Conservation (phyloP, 116 monocot genomes). For the Iris pallida region DNA sequence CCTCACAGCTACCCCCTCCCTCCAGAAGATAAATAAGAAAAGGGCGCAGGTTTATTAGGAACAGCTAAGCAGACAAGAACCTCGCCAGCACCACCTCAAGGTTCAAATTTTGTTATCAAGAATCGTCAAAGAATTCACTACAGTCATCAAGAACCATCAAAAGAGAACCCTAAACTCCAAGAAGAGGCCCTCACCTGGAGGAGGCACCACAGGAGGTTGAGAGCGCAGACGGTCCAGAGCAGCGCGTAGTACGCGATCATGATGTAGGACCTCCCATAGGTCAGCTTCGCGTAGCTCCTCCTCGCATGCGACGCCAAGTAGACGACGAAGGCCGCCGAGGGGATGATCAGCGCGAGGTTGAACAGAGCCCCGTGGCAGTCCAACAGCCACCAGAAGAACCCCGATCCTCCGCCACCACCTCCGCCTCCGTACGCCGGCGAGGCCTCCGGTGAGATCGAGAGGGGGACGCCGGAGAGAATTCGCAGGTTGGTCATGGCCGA, state of each 20-base stretch:
- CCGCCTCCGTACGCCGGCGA: constrained; percentile 4
- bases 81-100: too few relatives aligned
- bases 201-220: constrained; percentile 89
- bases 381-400: constrained; percentile 34
- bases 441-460: constrained; percentile 27
- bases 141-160: too few relatives aligned
- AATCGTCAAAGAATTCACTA: too few relatives aligned
- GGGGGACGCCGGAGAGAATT: constrained; percentile 7
- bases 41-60: too few relatives aligned
- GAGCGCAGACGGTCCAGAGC: constrained; percentile 73
- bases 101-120: too few relatives aligned
- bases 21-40: too few relatives aligned
- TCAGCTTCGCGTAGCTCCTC: constrained; percentile 67
- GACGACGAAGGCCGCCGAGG: constrained; percentile 61
- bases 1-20: too few relatives aligned
- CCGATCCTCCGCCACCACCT: constrained; percentile 1
- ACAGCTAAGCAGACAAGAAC: too few relatives aligned
- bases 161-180: too few relatives aligned
- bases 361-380: constrained; percentile 65
- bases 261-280: constrained; percentile 74
- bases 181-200: constrained; percentile 46
- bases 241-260: constrained; percentile 84
- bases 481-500: constrained; percentile 19
- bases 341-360: constrained; percentile 67
- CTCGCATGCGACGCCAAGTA: constrained; percentile 81